Percentiles rank a stretch among this genome's conserved stretches.
phyloP scores from a whole-genome alignment of 2,329 filamentous ascomycete species.

The Zymoseptoria passerinii region DNA sequence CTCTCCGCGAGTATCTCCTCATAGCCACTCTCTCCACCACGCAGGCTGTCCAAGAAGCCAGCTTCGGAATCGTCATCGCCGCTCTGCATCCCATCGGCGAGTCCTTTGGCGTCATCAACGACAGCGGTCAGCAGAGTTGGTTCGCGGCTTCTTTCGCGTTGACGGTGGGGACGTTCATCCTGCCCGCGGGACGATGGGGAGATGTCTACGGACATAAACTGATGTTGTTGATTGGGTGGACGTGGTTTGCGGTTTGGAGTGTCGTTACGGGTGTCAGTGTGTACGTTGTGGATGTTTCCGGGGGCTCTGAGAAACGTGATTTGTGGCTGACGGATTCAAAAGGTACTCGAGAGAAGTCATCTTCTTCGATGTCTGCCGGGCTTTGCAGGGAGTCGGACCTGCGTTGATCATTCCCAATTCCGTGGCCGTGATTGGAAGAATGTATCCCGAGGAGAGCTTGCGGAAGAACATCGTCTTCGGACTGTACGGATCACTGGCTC shows the following conservation, averaged over 20 bases:
- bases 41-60: background rate
- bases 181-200: slow-evolving; percentile 5
- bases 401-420: slow-evolving; percentile 3
- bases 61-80: background rate
- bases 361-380: slow-evolving; percentile 3
- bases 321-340: background rate
- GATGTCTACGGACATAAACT: slow-evolving; percentile 9
- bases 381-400: slow-evolving; percentile 3
- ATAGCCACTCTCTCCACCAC: background rate
- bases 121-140: slow-evolving; percentile 2
- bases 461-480: background rate
- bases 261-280: slow-evolving; percentile 2
- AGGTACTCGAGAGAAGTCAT: background rate
- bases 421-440: slow-evolving; percentile 3
- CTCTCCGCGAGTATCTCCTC: background rate
- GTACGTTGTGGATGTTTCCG: too few relatives aligned
- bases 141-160: slow-evolving; percentile 10
- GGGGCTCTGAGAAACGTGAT: too few relatives aligned
- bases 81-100: background rate
- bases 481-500: background rate
- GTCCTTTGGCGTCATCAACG: background rate
- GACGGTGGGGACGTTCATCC: slow-evolving; percentile 6
- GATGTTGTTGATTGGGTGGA: slow-evolving; percentile 5
- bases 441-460: background rate
- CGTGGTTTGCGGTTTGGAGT: slow-evolving; percentile 6